Conservation (phyloP, 139 green algal species). For the Dunaliella primolecta region DNA sequence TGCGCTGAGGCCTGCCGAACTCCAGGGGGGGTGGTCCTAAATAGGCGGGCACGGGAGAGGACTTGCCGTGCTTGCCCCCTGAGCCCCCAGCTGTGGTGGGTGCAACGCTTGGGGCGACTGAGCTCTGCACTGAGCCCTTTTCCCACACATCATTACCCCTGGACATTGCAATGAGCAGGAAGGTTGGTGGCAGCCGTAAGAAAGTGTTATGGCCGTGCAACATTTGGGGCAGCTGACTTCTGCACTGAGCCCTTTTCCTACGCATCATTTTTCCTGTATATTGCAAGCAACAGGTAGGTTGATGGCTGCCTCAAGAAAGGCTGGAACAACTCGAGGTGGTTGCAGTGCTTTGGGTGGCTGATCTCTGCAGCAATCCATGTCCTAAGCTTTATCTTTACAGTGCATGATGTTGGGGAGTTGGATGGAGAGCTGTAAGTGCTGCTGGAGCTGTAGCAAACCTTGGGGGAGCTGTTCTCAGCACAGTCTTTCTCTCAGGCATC, state of each 20-base stretch:
- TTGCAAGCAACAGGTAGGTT: too few species aligned
- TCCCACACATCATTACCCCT: background rate
- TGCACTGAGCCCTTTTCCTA: background rate
- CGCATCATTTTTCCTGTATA: background rate
- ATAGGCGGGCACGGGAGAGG: background rate
- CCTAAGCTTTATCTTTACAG: background rate
- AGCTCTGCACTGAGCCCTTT: background rate
- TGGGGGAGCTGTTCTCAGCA: too few species aligned
- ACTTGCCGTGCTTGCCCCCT: background rate
- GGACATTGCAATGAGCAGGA: too few species aligned
- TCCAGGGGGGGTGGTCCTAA: background rate
- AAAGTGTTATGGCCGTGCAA: too few species aligned
- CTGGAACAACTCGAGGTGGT: too few species aligned
- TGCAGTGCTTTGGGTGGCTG: background rate
- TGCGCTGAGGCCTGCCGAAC: slow-evolving; percentile 7
- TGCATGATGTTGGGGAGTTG: too few species aligned
- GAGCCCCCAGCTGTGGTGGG: background rate
- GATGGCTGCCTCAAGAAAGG: too few species aligned
- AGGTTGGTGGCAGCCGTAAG: too few species aligned
- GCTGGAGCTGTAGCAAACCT: too few species aligned
- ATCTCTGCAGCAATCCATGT: background rate
- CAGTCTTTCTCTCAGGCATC: too few species aligned
- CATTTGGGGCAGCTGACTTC: background rate
- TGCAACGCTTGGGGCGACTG: background rate
- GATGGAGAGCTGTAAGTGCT: too few species aligned